phyloP scores from a whole-genome alignment of 1,284 basidiomycete species.

The Ceratobasidium sp. region DNA sequence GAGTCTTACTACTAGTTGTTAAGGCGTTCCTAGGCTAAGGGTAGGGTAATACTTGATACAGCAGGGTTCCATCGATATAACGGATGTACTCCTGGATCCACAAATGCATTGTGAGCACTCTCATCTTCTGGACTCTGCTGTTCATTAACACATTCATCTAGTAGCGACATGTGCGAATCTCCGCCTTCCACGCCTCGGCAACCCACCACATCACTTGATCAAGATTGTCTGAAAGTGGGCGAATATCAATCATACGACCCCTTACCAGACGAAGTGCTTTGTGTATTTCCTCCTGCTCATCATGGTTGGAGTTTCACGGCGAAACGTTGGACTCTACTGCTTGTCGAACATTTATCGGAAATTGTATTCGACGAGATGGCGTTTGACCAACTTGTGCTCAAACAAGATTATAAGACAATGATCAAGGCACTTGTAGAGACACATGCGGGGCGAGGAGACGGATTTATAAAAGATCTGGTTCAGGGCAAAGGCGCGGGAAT shows the following conservation, averaged over 20 bases:
- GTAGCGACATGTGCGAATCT: neutral
- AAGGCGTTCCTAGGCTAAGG: neutral
- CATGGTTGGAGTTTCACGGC: constrained; percentile 29
- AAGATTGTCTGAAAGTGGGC: neutral
- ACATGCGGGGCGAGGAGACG: constrained; percentile 4
- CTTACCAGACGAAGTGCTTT: constrained; percentile 27
- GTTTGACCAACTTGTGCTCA: constrained; percentile 31
- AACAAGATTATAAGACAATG: constrained; percentile 31
- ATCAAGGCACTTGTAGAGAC: constrained; percentile 36
- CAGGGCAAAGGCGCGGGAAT: constrained; percentile 27
- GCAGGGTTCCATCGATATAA: constrained; percentile 24
- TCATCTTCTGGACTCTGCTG: too few species aligned
- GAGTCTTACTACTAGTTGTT: too few species aligned
- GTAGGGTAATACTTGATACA: constrained; percentile 28
- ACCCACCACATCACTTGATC: neutral
- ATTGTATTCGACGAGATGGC: constrained; percentile 32
- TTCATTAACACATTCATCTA: too few species aligned
- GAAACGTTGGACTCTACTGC: constrained; percentile 7
- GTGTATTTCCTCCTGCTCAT: constrained; percentile 13
- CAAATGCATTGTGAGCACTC: neutral
- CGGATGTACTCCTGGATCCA: neutral
- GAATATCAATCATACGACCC: constrained; percentile 12
- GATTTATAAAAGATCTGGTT: constrained; percentile 20
- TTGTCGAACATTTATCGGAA: constrained; percentile 1
- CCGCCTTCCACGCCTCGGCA: neutral